Evolutionary conservation across 495 filamentous ascomycete genomes (phyloP), one percentile per base, ranked within the genome.

Genomic region (Rusavskia elegans): DNA sequence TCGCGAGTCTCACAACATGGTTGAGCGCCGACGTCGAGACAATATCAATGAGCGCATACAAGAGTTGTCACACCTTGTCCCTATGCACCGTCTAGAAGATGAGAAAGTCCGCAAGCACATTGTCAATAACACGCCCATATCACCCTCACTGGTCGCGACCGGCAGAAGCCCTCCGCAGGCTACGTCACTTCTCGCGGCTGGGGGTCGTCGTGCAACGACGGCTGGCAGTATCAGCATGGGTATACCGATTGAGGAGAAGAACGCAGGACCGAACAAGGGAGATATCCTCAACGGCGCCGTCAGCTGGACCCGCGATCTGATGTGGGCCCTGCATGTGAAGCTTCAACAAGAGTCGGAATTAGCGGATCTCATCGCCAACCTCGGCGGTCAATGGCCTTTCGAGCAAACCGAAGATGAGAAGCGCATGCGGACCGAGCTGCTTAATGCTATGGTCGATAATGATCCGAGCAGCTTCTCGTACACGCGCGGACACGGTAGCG

Each of bases 11-110:
- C 92, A 98, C 69, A 98, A 98, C 60, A 73, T 94, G 42, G 92
- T 98, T 10, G 92, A 98, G 65, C 85, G 92, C 48, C 82, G 92
- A 32, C 83, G 92, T 45, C 80, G 92, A 42, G 92, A 98, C 67
- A 96, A 98, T 57, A 98, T 98, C 72, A 98, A 98, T 60, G 92
- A 98, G 64, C 79, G 92, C 7, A 98, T 98, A 53, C 90, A 97
- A 57, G 92, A 98, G 59, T 76, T 98, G 5, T 92, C 87, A 57
- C 86, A 89, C 60, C 77, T 98, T 1, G 92, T 98, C 11, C 92
- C 92, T 21, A 74, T 81, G 56, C 92, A 98, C 63, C 83, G 92
- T 16, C 75, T 98, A 14, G 92, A 98, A 59, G 92, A 98, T 63
- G 92, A 98, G 65, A 96, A 95, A 62, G 82, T 98, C 29, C 83